Base-by-base conservation (phyloP, 352 stramenopile species). In the Plasmopara halstedii region DNA sequence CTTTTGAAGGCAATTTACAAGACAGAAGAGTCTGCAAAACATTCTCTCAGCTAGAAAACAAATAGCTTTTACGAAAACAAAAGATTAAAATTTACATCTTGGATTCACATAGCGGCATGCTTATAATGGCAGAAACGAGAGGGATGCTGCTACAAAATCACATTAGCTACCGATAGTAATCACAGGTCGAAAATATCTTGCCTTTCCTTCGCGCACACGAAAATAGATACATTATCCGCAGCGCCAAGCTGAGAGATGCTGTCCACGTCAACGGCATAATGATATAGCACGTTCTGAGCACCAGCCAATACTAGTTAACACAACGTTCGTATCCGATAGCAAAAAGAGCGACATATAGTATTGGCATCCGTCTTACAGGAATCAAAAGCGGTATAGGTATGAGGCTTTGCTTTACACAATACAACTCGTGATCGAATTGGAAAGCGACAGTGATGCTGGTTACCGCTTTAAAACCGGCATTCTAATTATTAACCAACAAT, bases 161-260 rank as follows among this genome's bases (percentile, higher is more conserved):
- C 15, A 38, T 50, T 52, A 56, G 46, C 32, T 13, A n/a, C 32
- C 31, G 1, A 13, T 29, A 29, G 18, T 6, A 25, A 27, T 43
- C 29, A 29, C 33, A 31, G 11, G 3, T 33, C 37, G 8, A 17
- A 38, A 29, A 29, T 6, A n/a, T 4, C 50, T 1, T 46, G 87
- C 80, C 78, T 88, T 43, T 89, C 75, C 57, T 91, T 88, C 47
- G 77, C 66, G 53, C 80, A 91, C 0, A 91, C 72, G 42, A 86
- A 89, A 48, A 91, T 83, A 50, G 67, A 88, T 44, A 91, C 53
- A 44, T 67, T 85, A 53, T 89, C 80, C 25, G 80, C 75, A 9
- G 77, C 80, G 0, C 74, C 71, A 0, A 62, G 63, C 45, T 86
- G 70, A 7, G 71, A 85, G 46, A 91, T 70, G 40, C 64, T 85